phyloP scores from a whole-genome alignment of 2,329 filamentous ascomycete genomes.

The Mycosphaerelloides madeirae region DNA sequence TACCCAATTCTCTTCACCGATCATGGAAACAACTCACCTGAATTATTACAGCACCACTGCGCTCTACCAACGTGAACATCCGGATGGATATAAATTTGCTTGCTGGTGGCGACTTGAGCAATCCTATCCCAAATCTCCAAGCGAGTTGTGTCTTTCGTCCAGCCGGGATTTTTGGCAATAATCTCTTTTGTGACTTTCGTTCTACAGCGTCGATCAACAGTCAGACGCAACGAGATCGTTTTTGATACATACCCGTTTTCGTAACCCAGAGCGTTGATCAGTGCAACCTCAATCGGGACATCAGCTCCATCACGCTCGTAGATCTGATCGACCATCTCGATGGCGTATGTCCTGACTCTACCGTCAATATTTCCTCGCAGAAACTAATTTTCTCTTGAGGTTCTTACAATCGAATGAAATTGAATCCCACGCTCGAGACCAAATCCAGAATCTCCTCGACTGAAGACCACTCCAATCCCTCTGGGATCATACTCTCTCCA shows the following conservation, averaged over 20 bases:
- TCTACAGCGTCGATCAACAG: neutral
- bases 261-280: conserved; percentile 38
- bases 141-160: conserved; percentile 37
- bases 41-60: conserved; percentile 54
- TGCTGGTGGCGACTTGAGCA: conserved; percentile 19
- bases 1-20: neutral
- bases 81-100: conserved; percentile 55
- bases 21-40: conserved; percentile 6
- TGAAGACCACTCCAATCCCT: conserved; percentile 31
- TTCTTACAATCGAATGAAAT: conserved; percentile 31
- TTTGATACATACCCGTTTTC: conserved; percentile 29
- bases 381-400: neutral
- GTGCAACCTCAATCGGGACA: conserved; percentile 36
- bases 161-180: conserved; percentile 33
- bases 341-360: conserved; percentile 35
- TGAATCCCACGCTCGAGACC: conserved; percentile 32
- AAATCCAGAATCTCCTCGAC: conserved; percentile 27
- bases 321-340: conserved; percentile 41
- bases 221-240: no score
- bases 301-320: conserved; percentile 37
- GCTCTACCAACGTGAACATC: conserved; percentile 59
- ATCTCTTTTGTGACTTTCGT: conserved; percentile 38
- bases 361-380: neutral
- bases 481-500: conserved; percentile 32
- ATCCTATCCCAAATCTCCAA: conserved; percentile 35